Conservation (phyloP, 768 basidiomycete genomes). For the Cystofilobasidium ferigula region DNA sequence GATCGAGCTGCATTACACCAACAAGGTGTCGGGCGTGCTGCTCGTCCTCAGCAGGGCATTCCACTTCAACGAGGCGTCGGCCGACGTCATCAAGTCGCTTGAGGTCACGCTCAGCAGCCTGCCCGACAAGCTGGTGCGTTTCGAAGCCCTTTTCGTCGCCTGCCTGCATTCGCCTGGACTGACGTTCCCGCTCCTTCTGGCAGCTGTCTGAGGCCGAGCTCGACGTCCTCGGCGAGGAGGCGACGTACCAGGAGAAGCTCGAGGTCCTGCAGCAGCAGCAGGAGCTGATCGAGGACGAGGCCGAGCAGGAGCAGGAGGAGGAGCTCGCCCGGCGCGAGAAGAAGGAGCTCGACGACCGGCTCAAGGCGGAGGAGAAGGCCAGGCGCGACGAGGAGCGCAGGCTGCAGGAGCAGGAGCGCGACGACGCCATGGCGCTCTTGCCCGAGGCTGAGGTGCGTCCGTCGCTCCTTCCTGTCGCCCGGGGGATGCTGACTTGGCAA, state of each 20-base stretch:
- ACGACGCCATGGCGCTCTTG: conserved; percentile 42
- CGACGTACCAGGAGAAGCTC: conserved; percentile 90
- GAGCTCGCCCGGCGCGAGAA: conserved; percentile 45
- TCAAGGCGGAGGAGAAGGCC: conserved; percentile 52
- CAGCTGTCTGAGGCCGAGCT: conserved; percentile 95
- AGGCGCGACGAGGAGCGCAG: conserved; percentile 44
- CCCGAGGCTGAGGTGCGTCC: conserved; percentile 74
- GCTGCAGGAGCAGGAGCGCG: conserved; percentile 4
- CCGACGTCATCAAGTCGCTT: conserved; percentile 67
- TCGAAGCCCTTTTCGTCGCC: neutral
- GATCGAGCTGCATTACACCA: conserved; percentile 86
- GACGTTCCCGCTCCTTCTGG: neutral
- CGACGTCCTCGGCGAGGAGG: conserved; percentile 82
- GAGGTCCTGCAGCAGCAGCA: conserved; percentile 97
- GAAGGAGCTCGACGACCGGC: conserved; percentile 62
- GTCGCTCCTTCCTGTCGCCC: too few relatives aligned
- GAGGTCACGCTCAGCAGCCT: conserved; percentile 83
- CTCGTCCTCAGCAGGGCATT: conserved; percentile 91
- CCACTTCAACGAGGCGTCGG: conserved; percentile 84
- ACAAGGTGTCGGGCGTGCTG: conserved; percentile 80
- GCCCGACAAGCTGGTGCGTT: conserved; percentile 80
- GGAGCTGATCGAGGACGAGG: conserved; percentile 97
- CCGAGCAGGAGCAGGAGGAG: conserved; percentile 77
- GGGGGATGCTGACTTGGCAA: conserved; percentile 13
- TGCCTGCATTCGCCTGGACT: neutral